These are phyloP conservation scores for Erigeron philadelphicus DNA, from an alignment of 140 eudicot species.

Conservation along the genomic window DNA sequence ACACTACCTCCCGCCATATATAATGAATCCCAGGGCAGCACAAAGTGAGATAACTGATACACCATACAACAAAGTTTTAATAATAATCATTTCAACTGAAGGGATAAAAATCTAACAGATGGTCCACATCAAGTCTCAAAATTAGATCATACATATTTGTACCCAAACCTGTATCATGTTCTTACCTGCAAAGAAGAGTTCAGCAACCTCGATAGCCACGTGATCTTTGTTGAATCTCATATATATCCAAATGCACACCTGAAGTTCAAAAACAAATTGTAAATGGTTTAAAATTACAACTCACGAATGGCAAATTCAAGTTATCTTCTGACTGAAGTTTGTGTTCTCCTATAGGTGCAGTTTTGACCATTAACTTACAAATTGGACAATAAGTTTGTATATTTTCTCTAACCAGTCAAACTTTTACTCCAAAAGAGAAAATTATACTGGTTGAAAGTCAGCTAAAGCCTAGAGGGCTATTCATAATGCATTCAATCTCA, in stretches of 20 bases:
- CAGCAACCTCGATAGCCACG: constrained; percentile 43
- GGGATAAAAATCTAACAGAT: constrained; percentile 8
- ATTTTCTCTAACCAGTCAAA: too few species aligned
- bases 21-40: constrained; percentile 80
- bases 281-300: background rate
- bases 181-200: constrained; percentile 56
- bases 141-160: constrained; percentile 4
- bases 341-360: too few species aligned
- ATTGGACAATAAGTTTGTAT: too few species aligned
- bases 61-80: constrained; percentile 12
- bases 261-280: constrained; percentile 1
- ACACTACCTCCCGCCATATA: constrained; percentile 78
- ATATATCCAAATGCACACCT: constrained; percentile 58
- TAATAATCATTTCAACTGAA: background rate
- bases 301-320: background rate
- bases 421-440: too few species aligned
- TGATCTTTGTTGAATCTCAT: constrained; percentile 33
- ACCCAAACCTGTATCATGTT: background rate
- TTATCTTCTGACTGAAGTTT: too few species aligned
- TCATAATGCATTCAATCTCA: too few species aligned
- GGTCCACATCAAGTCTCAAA: constrained; percentile 3
- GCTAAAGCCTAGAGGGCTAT: too few species aligned
- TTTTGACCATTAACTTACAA: too few species aligned
- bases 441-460: too few species aligned
- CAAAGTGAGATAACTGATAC: constrained; percentile 56